Percentiles rank a stretch among this genome's conserved stretches.
Conservation (phyloP, 352 stramenopile species). For the Phytophthora cryptogea region DNA sequence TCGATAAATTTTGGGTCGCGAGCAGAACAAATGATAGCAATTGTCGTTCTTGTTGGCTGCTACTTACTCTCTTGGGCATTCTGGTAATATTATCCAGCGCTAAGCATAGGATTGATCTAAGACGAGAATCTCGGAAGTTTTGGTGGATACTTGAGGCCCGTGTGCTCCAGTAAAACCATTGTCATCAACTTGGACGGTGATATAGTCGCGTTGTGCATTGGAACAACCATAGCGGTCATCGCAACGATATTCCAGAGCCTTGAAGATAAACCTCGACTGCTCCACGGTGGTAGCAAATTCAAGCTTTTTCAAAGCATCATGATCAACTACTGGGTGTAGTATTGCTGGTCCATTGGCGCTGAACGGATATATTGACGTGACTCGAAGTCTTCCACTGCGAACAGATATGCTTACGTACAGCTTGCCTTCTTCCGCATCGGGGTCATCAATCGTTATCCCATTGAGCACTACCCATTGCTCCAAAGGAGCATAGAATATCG, state of each 20-base stretch:
- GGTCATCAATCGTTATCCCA: slow-evolving; percentile 41
- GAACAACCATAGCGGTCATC: slow-evolving; percentile 31
- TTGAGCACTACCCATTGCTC: slow-evolving; percentile 33
- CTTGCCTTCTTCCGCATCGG: slow-evolving; percentile 42
- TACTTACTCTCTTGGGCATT: background rate
- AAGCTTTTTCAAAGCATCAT: slow-evolving; percentile 15
- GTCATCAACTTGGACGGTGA: slow-evolving; percentile 60
- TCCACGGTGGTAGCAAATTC: slow-evolving; percentile 44
- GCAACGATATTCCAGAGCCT: slow-evolving; percentile 44
- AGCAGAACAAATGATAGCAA: slow-evolving; percentile 11
- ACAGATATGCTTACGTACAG: slow-evolving; percentile 52
- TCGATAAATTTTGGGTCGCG: background rate
- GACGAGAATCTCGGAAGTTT: slow-evolving; percentile 24
- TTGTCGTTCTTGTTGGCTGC: background rate
- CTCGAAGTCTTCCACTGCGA: slow-evolving; percentile 41
- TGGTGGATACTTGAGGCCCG: slow-evolving; percentile 37
- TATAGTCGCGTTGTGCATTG: slow-evolving; percentile 33
- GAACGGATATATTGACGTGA: slow-evolving; percentile 1
- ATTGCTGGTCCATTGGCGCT: slow-evolving; percentile 6
- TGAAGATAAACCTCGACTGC: slow-evolving; percentile 29
- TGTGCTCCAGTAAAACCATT: slow-evolving; percentile 54
- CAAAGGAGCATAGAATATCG: slow-evolving; percentile 34
- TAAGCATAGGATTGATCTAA: slow-evolving; percentile 10
- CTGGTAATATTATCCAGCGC: background rate
- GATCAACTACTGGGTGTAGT: slow-evolving; percentile 11